These are phyloP conservation scores for Plasmodium coatneyi DNA, from an alignment of 169 alveolate species.

Conservation along the genomic window DNA sequence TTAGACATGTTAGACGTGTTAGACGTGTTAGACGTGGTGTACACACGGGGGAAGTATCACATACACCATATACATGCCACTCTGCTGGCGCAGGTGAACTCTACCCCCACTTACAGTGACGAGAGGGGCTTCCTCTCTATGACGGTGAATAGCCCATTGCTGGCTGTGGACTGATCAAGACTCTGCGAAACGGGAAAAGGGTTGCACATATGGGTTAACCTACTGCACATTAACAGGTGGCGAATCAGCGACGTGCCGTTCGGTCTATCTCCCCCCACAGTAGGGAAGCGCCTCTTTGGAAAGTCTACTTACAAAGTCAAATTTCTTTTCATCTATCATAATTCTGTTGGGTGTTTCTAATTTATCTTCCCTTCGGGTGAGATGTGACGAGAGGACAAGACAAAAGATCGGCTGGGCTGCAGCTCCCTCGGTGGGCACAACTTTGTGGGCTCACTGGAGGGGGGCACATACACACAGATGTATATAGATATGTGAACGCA, in stretches of 20 bases:
- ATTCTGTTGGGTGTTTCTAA: background rate
- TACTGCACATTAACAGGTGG: too few species aligned
- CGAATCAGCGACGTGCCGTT: background rate
- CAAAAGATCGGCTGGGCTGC: background rate
- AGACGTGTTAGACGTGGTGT: background rate
- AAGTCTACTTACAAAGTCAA: constrained; percentile 30
- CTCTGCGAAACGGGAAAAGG: constrained; percentile 6
- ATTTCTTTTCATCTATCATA: constrained; percentile 55
- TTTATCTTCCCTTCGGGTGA: background rate
- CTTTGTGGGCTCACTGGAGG: background rate
- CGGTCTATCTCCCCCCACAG: background rate
- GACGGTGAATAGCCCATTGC: constrained; percentile 70
- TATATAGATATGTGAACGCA: background rate
- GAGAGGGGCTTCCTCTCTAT: constrained; percentile 67
- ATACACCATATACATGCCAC: background rate
- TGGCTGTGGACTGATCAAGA: constrained; percentile 52
- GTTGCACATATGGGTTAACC: too few species aligned
- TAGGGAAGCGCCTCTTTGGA: background rate
- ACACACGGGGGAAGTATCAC: background rate
- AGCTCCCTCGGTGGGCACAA: background rate
- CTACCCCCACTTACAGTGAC: constrained; percentile 33
- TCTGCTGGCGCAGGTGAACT: background rate
- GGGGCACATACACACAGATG: background rate
- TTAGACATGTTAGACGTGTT: too few species aligned
- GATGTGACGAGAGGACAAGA: background rate